A percentile compares a stretch with the other conserved stretches of the same genome.
phyloP scores from a whole-genome alignment of 1,284 basidiomycete species.

The Boletus semigastroideus region DNA sequence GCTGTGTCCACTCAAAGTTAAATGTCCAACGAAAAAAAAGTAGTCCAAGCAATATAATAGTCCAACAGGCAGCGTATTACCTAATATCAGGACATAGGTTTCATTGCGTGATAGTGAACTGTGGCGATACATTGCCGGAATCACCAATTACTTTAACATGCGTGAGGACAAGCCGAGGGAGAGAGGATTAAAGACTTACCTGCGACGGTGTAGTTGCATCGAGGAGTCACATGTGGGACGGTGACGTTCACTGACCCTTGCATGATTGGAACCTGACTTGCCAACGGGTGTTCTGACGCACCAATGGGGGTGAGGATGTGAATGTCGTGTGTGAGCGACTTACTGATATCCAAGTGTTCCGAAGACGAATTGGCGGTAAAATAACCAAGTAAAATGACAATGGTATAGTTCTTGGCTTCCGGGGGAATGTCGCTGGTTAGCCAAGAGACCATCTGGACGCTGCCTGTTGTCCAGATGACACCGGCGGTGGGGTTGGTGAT shows the following conservation, averaged over 20 bases:
- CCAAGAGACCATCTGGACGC: slow-evolving; percentile 45
- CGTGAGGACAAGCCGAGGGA: slow-evolving; percentile 3
- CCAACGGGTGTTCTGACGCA: slow-evolving; percentile 41
- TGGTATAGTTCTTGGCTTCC: slow-evolving; percentile 26
- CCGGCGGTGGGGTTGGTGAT: slow-evolving; percentile 40
- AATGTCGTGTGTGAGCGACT: slow-evolving; percentile 17
- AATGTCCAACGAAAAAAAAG: slow-evolving; percentile 4
- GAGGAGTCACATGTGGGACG: slow-evolving; percentile 35
- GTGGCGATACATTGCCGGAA: slow-evolving; percentile 19
- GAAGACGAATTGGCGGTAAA: slow-evolving; percentile 9
- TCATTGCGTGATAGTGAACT: slow-evolving; percentile 18
- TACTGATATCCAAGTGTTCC: slow-evolving; percentile 45
- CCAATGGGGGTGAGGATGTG: slow-evolving; percentile 6
- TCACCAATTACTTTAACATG: slow-evolving; percentile 23
- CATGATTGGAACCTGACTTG: slow-evolving; percentile 39
- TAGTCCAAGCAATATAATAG: slow-evolving; percentile 1
- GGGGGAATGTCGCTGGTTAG: slow-evolving; percentile 34
- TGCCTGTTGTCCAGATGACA: slow-evolving; percentile 38
- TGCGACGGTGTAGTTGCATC: slow-evolving; percentile 36
- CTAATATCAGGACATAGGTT: background rate
- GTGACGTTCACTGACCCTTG: slow-evolving; percentile 34
- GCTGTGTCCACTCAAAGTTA: no score
- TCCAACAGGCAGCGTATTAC: slow-evolving; percentile 2
- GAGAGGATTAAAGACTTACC: slow-evolving; percentile 29
- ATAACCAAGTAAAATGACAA: slow-evolving; percentile 42